Evolutionary conservation across 139 green algal species (phyloP).

Genomic region (Astrephomene gubernaculifera): DNA sequence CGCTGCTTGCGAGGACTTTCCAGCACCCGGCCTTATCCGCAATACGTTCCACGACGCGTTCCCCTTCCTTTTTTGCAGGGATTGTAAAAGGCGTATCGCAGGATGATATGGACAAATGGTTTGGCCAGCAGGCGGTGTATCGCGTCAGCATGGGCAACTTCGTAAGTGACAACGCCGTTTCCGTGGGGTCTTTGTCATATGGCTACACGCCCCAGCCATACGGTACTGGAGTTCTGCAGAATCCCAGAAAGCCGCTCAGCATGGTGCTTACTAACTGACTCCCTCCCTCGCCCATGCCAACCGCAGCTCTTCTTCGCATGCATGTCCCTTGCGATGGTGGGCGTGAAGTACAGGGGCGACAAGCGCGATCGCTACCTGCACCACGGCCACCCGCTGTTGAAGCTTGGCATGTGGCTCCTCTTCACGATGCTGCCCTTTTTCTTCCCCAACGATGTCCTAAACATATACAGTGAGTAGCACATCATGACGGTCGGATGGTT

Average conservation of each 20-base stretch:
- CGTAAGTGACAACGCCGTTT: too few relatives aligned
- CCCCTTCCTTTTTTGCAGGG: conserved; percentile 59
- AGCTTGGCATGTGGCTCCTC: conserved; percentile 85
- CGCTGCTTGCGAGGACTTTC: too few relatives aligned
- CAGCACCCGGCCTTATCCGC: too few relatives aligned
- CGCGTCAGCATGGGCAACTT: conserved; percentile 95
- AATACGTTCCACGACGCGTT: too few relatives aligned
- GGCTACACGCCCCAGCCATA: too few relatives aligned
- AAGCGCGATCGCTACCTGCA: conserved; percentile 86
- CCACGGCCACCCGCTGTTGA: conserved; percentile 91
- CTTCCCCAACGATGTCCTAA: conserved; percentile 80
- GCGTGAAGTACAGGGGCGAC: conserved; percentile 88
- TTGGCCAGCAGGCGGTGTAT: conserved; percentile 96
- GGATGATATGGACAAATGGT: conserved; percentile 82
- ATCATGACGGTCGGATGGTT: too few relatives aligned
- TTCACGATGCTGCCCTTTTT: conserved; percentile 90
- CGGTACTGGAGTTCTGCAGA: too few relatives aligned
- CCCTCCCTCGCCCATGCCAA: too few relatives aligned
- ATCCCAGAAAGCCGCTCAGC: too few relatives aligned
- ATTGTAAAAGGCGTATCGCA: conserved; percentile 58
- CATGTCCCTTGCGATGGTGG: conserved; percentile 82
- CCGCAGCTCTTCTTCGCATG: conserved; percentile 86
- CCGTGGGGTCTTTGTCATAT: too few relatives aligned
- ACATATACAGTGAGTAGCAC: conserved; percentile 83
- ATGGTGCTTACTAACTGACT: too few relatives aligned